A percentile compares a stretch with the other conserved stretches of the same genome.
Evolutionary conservation across 2,329 filamentous ascomycete genomes (phyloP).

Genomic region (Pseudogymnoascus sp.): DNA sequence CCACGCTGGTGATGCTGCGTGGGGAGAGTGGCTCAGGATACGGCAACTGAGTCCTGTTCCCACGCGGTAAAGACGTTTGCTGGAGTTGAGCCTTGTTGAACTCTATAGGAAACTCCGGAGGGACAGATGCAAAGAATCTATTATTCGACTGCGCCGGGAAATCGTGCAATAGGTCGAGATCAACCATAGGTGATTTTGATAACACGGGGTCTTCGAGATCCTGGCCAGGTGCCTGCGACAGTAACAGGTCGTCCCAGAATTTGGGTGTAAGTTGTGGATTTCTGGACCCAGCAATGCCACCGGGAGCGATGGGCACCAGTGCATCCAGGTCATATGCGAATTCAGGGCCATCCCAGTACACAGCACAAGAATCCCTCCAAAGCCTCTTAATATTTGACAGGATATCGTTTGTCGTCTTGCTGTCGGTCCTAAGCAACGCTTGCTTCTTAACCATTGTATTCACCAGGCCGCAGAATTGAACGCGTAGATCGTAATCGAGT

Average conservation of each 20-base stretch:
- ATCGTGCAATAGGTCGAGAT: constrained; percentile 1
- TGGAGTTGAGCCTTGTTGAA: constrained; percentile 4
- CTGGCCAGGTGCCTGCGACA: not conserved
- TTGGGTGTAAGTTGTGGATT: constrained; percentile 47
- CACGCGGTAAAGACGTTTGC: not conserved
- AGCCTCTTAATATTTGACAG: constrained; percentile 92
- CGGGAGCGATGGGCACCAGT: constrained; percentile 64
- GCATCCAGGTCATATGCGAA: constrained; percentile 53
- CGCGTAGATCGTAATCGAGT: constrained; percentile 62
- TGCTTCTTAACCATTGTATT: constrained; percentile 41
- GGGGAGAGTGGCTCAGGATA: constrained; percentile 39
- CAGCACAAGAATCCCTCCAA: constrained; percentile 82
- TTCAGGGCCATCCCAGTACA: constrained; percentile 77
- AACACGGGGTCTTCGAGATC: not conserved
- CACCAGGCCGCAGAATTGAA: constrained; percentile 71
- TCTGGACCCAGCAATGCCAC: constrained; percentile 60
- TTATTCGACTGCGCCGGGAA: not conserved
- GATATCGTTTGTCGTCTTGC: constrained; percentile 9
- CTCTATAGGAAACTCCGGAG: not conserved
- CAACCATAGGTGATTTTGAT: not conserved
- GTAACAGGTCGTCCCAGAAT: constrained; percentile 39
- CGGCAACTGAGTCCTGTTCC: not conserved
- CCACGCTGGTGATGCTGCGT: constrained; percentile 50
- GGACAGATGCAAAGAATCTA: not conserved
- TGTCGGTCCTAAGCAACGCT: constrained; percentile 10